Conservation (phyloP, 2,329 filamentous ascomycete species). For the Pezicula rhizophila region DNA sequence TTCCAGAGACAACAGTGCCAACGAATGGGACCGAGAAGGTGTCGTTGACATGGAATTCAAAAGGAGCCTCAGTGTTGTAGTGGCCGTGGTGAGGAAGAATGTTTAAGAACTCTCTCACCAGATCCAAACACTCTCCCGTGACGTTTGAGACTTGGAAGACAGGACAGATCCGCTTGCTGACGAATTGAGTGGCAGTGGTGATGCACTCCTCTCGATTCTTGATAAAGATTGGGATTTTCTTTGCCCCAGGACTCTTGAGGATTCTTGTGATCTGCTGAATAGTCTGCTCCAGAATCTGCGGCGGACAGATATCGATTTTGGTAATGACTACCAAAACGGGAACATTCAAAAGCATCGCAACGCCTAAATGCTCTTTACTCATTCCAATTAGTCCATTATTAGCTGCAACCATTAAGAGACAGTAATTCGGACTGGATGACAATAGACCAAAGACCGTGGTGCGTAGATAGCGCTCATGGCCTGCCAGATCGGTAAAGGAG, state of each 20-base stretch:
- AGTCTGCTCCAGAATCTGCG: conserved; percentile 90
- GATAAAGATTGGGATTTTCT: conserved; percentile 95
- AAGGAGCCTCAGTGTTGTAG: conserved; percentile 80
- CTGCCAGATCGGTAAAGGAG: conserved; percentile 89
- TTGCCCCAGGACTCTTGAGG: conserved; percentile 84
- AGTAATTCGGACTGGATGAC: conserved; percentile 94
- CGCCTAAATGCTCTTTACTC: conserved; percentile 96
- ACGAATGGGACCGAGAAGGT: conserved; percentile 97
- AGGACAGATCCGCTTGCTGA: conserved; percentile 90
- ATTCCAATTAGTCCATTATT: conserved; percentile 97
- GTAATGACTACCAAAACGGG: conserved; percentile 97
- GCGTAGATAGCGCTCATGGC: conserved; percentile 89
- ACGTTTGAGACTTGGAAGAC: conserved; percentile 99
- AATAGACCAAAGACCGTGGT: conserved; percentile 95
- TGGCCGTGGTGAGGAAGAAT: conserved; percentile 92
- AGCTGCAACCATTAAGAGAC: conserved; percentile 93
- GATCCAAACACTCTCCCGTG: conserved; percentile 82
- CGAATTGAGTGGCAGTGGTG: conserved; percentile 92
- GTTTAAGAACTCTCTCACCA: conserved; percentile 89
- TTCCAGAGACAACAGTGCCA: conserved; percentile 90
- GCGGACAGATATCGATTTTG: conserved; percentile 97
- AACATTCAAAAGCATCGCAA: conserved; percentile 89
- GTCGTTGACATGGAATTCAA: conserved; percentile 95
- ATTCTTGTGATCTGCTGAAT: conserved; percentile 88
- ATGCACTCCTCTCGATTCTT: conserved; percentile 87